These are phyloP conservation scores for Carex pumila DNA, from an alignment of 176 grass and related monocot species.

Conservation along the genomic window DNA sequence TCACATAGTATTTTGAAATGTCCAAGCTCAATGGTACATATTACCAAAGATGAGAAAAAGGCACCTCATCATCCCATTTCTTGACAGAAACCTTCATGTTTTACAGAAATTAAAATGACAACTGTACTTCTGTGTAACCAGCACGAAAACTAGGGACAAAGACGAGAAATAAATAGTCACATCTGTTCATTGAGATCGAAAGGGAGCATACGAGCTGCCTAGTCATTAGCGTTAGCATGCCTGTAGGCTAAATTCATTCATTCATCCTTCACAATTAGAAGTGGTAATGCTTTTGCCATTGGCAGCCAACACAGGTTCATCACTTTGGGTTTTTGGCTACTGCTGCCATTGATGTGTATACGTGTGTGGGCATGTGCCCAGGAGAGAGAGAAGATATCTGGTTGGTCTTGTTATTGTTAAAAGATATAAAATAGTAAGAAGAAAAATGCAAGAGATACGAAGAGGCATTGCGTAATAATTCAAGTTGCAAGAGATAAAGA, in stretches of 20 bases:
- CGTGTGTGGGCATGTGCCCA: too few species aligned
- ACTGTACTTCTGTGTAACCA: too few species aligned
- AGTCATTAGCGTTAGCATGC: too few species aligned
- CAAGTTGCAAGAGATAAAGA: not conserved
- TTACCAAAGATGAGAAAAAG: not conserved
- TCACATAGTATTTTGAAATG: not conserved
- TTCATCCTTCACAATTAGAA: not conserved
- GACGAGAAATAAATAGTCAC: too few species aligned
- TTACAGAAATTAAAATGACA: too few species aligned
- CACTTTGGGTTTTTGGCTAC: not conserved
- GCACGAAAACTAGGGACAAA: too few species aligned
- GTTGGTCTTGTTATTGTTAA: not conserved
- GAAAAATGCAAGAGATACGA: slow-evolving; percentile 21
- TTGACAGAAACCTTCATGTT: too few species aligned
- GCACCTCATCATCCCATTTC: slow-evolving; percentile 72
- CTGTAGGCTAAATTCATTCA: not conserved
- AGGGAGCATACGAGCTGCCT: too few species aligned
- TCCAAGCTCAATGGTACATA: not conserved
- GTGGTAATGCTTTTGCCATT: not conserved
- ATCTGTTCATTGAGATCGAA: too few species aligned
- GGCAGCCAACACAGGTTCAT: not conserved
- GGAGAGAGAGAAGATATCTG: not conserved
- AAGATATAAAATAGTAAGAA: not conserved
- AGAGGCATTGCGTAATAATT: slow-evolving; percentile 23
- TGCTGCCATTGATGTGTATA: not conserved